Base-by-base conservation (phyloP, 208 protist genomes). In the Herpetomonas tarakana region DNA sequence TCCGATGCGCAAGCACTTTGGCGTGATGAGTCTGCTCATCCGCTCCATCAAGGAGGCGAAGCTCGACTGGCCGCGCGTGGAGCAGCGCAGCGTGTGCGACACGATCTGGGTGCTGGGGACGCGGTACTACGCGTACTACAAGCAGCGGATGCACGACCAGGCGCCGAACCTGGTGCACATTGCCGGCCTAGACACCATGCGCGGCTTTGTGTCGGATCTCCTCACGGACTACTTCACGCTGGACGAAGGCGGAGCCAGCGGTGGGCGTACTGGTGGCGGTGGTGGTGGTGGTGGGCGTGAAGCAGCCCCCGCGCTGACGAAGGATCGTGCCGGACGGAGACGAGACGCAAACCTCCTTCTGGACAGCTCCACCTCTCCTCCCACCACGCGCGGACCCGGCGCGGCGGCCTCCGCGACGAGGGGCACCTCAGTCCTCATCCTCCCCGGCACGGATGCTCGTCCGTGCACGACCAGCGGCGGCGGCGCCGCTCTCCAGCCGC, bases 141-240 rank as follows among this genome's bases (percentile, higher is more conserved):
- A 68, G 45, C 65, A 80, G 22, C 69, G 74, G 49, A 51, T 87
- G 39, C 65, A 70, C 27, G 62, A 73, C 16, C 80, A 94, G 73
- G 74, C 91, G 45, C 69, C 88, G 35, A 83, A 85, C 47, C 71
- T 90, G 1, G 63, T 91, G n/a, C 78, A 88, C 56, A 74, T 90
- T 16, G 76, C 74, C n/a, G 81, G 83, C 21, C 38, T 89, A n/a
- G 66, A 76, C 59, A 81, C 64, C 25, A 84, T 96, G 74, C 76
- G 83, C 49, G 77, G 73, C 25, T 88, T 94, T 57, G 73, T 92
- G 12, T 83, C 77, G 2, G 86, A 86, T 58, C 56, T 91, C 9
- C 58, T 91, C 30, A 66, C 74, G 24, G 67, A 52, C 27, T 78
- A 81, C 54, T 62, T 63, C 27, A 60, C 61, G 2, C 62, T 63